phyloP scores from a whole-genome alignment of 1,284 basidiomycete genomes.

The Malassezia sp. region DNA sequence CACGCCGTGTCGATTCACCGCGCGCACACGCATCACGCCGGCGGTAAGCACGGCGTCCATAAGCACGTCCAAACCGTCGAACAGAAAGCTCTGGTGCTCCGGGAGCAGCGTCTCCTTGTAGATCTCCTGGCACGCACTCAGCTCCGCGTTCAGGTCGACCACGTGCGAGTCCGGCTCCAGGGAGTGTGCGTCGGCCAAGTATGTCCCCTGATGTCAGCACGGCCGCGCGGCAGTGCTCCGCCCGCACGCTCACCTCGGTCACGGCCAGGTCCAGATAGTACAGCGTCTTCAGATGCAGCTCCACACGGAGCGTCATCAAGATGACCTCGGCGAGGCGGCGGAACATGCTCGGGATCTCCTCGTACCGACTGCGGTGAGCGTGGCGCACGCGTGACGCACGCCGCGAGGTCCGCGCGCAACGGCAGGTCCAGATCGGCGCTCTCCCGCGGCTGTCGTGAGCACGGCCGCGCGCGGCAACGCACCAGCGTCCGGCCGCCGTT shows the following conservation, averaged over 20 bases:
- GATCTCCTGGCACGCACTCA: constrained; percentile 64
- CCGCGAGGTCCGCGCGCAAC: no score
- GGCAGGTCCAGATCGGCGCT: not conserved
- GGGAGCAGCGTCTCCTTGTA: constrained; percentile 24
- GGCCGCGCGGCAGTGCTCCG: no score
- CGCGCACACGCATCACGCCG: constrained; percentile 61
- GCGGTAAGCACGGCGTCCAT: constrained; percentile 73
- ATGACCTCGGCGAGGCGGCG: constrained; percentile 74
- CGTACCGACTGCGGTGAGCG: no score
- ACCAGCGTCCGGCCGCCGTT: constrained; percentile 27
- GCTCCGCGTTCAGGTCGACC: constrained; percentile 70
- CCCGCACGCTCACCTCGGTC: no score
- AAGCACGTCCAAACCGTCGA: constrained; percentile 71
- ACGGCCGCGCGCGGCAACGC: no score
- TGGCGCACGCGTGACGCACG: no score
- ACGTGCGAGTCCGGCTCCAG: constrained; percentile 82
- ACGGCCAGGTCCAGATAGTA: constrained; percentile 71
- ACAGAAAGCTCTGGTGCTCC: constrained; percentile 58
- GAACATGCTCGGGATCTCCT: constrained; percentile 77
- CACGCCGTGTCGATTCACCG: constrained; percentile 66
- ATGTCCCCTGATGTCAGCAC: no score
- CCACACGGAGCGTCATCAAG: constrained; percentile 75
- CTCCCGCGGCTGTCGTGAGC: no score
- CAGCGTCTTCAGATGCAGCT: constrained; percentile 72
- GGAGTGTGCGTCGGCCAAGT: constrained; percentile 53